phyloP scores from a whole-genome alignment of 2,329 filamentous ascomycete species.

The Erysiphe pulchra region DNA sequence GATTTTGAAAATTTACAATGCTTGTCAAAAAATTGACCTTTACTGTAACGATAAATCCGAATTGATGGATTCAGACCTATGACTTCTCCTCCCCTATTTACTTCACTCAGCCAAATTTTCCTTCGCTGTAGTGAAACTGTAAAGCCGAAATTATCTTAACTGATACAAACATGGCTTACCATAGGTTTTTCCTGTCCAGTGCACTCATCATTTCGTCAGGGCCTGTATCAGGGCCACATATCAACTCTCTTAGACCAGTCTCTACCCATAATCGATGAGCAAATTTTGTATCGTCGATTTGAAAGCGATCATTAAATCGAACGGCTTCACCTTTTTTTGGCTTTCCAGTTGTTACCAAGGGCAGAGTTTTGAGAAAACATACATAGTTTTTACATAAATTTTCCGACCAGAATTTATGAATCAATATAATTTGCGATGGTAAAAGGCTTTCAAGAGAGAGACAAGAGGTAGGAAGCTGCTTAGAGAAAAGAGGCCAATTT shows the following conservation, averaged over 20 bases:
- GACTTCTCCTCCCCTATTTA: conserved; percentile 51
- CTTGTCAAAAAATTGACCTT: conserved; percentile 75
- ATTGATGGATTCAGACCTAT: conserved; percentile 78
- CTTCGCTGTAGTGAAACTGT: not conserved
- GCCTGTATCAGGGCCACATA: conserved; percentile 8
- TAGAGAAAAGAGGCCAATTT: conserved; percentile 35
- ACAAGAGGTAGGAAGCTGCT: conserved; percentile 26
- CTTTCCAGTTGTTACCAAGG: conserved; percentile 37
- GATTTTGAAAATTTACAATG: conserved; percentile 45
- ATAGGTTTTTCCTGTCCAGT: conserved; percentile 10
- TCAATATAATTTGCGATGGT: conserved; percentile 34
- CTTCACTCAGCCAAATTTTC: not conserved
- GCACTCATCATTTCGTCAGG: conserved; percentile 8
- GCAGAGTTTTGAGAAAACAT: conserved; percentile 30
- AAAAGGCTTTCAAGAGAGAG: conserved; percentile 27
- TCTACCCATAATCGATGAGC: conserved; percentile 50
- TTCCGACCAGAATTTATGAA: conserved; percentile 34
- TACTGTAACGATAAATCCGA: conserved; percentile 62
- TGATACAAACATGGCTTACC: conserved; percentile 5
- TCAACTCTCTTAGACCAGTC: conserved; percentile 40
- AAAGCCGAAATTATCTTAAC: too few species aligned
- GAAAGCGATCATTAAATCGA: conserved; percentile 72
- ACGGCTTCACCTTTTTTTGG: conserved; percentile 43
- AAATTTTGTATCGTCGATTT: conserved; percentile 52
- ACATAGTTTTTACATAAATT: conserved; percentile 37